Evolutionary conservation across 2,329 filamentous ascomycete species (phyloP), one percentile per base, ranked within the genome.

Genomic region (Claviceps sp.): DNA sequence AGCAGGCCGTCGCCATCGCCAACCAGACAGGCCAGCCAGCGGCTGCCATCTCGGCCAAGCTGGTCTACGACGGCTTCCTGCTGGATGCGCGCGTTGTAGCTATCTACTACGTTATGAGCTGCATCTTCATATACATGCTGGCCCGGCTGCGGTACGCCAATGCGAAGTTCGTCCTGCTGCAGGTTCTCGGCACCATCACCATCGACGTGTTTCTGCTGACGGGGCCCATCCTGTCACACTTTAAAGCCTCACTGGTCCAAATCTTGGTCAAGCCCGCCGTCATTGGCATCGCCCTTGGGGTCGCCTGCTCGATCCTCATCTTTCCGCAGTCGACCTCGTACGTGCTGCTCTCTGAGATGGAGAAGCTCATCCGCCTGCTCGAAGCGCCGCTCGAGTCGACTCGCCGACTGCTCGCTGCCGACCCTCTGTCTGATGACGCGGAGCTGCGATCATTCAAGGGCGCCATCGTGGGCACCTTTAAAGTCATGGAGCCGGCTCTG

Each of bases 291-390:
- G 74, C 68, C 0, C 58, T 77, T 0, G 74, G 73, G 0, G 50
- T 71, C 2, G 67, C 62, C 3, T 72, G 68, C 45, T 69, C 66
- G 5, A 49, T 77, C 1, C 52, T 77, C 3, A 62, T 77, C 45
- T 76, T 77, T 50, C 74, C 74, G 0, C 68, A 69, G 42, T 77
- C 74, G 0, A 73, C 74, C 0, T 75, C 73, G 0, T 68, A 69
- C 23, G 61, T 67, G 2, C 67, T 73, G 1, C 59, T 77, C 0
- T 57, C 58, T 8, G 54, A 63, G 13, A 59, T 68, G 43, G 60
- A 63, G 43, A 60, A 61, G 11, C 53, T 70, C 2, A 49, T 66
- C 2, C 57, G 58, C 14, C 57, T 66, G 55, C 54, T 71, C 0
- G 58, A 68, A 0, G 53, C 52, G 0, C 64, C 68, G 0, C 50